These are phyloP conservation scores for Cicer bijugum DNA, from an alignment of 306 rosid species.

Conservation along the genomic window DNA sequence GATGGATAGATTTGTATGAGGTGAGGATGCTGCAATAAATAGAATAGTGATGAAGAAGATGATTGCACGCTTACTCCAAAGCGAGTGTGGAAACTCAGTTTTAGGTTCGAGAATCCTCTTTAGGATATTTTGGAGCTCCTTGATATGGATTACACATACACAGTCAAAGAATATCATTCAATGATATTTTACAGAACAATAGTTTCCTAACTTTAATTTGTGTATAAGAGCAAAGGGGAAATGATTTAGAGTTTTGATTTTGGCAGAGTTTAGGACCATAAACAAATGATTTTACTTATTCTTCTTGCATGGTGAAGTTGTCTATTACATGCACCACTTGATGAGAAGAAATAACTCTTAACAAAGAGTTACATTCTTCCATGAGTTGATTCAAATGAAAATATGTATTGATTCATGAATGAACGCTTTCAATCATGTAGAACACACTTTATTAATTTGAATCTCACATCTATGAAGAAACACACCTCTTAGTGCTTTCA, in stretches of 20 bases:
- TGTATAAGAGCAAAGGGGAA: too few species aligned
- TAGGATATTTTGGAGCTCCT: not conserved
- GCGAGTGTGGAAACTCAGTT: not conserved
- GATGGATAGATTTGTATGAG: not conserved
- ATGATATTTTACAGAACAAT: not conserved
- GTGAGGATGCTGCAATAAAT: not conserved
- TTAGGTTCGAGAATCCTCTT: too few species aligned
- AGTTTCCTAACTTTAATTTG: not conserved
- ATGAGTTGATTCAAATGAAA: too few species aligned
- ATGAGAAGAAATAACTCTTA: too few species aligned
- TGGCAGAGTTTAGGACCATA: not conserved
- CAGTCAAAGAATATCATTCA: not conserved
- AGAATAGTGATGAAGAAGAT: not conserved
- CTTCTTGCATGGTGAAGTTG: not conserved
- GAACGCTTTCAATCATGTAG: not conserved
- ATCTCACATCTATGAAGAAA: not conserved
- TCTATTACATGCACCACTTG: too few species aligned
- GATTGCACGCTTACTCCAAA: not conserved
- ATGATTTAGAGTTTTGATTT: conserved; percentile 8
- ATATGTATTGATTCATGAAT: not conserved
- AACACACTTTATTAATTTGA: not conserved
- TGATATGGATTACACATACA: not conserved
- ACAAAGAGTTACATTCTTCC: too few species aligned
- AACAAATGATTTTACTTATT: not conserved
- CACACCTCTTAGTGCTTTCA: not conserved